These are phyloP conservation scores for Diaporthe citri DNA, from an alignment of 2,329 filamentous ascomycete species.

Conservation along the genomic window DNA sequence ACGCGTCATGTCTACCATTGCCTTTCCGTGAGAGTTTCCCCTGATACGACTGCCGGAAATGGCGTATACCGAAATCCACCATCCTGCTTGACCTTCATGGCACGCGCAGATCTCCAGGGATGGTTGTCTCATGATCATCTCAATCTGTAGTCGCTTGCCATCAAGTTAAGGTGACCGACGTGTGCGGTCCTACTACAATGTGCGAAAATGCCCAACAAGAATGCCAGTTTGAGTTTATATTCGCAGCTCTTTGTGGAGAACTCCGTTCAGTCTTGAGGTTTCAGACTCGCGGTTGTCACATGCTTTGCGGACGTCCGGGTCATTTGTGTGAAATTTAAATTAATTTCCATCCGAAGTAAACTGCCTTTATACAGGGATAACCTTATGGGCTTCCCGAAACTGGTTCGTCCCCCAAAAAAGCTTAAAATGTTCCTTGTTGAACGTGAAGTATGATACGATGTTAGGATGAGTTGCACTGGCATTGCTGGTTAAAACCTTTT, in stretches of 20 bases:
- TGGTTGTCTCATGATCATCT: neutral
- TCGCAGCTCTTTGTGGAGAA: neutral
- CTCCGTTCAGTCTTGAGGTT: neutral
- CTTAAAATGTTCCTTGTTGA: neutral
- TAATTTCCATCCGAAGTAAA: neutral
- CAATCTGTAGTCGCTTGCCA: neutral
- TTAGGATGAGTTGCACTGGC: neutral
- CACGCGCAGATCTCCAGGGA: neutral
- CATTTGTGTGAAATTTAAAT: neutral
- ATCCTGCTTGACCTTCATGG: neutral
- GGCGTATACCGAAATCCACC: neutral
- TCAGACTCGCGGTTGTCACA: neutral
- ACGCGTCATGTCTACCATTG: neutral
- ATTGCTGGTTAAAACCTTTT: neutral
- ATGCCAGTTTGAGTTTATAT: neutral
- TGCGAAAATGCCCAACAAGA: neutral
- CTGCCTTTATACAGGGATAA: neutral
- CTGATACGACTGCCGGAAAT: neutral
- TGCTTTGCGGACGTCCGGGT: neutral
- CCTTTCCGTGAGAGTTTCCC: neutral
- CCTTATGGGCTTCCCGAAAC: conserved; percentile 1
- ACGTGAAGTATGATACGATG: neutral
- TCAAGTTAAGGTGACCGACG: neutral
- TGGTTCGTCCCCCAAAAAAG: neutral
- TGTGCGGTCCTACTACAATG: neutral